Evolutionary conservation across 2,329 filamentous ascomycete genomes (phyloP), one percentile per base, ranked within the genome.

Genomic region (Graphilbum sp.): DNA sequence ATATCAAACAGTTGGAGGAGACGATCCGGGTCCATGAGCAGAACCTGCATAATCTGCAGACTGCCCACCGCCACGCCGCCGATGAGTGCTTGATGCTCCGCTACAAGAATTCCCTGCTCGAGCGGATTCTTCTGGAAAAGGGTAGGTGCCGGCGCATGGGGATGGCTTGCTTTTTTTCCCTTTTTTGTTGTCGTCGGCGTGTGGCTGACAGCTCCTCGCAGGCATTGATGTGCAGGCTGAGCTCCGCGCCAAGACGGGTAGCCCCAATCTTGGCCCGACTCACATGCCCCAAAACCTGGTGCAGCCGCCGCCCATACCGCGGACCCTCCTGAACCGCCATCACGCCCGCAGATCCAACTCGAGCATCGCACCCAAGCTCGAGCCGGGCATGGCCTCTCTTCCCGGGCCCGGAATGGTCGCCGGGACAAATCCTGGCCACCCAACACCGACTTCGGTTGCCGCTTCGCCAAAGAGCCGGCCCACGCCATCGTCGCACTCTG

Each of bases 51-150:
- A 93, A 77, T 52, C 69, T 98, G 43, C 90, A 96, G 61, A 82
- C 88, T 52, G 92, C 86, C 47, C 90, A 96, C 55, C 83, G 90
- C 50, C 87, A 76, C 52, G 90, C 90, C 41, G 86, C 88, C 41
- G 90, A 96, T 58, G 90, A 96, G 60, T 96, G 90, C 56, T 62
- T 96, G 53, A 96, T 98, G 90, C 69, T 98, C 50, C 80, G 90
- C 42, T 98, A 96, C 60, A 96, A 96, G 66, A 98, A 96, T 58
- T 96, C 90, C 31, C 66, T 96, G 35, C 71, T 98, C 27, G 90
- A 98, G 62, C 76, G 90, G 42, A 93, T 98, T 52, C 70, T 98
- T 38, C 70, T 98, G 29, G 90, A 98, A 62, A 96, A 96, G 69
- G 87, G 86, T 90, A 61, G 29, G 44, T 15, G n/a, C n/a, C n/a